Conservation (phyloP, 257 asterid species). For the Scutellaria baicalensis region DNA sequence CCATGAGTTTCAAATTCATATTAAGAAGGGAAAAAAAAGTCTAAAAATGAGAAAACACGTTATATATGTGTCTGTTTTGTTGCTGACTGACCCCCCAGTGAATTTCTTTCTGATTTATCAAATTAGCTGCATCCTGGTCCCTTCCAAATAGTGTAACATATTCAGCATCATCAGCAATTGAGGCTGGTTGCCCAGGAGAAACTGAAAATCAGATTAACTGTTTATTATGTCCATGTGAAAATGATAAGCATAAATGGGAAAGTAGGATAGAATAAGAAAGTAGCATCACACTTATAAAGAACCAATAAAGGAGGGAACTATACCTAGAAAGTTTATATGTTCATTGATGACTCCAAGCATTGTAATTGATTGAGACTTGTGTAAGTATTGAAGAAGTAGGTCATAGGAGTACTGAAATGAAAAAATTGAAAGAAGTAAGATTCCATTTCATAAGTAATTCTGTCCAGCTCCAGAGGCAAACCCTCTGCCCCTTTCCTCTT, state of each 20-base stretch:
- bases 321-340: conserved; percentile 93
- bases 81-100: conserved; percentile 89
- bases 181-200: conserved; percentile 89
- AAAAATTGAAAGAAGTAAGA: conserved; percentile 12
- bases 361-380: conserved; percentile 74
- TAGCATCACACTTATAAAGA: not conserved
- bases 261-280: not conserved
- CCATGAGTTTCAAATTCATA: not conserved
- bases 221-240: not conserved
- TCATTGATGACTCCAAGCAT: conserved; percentile 95
- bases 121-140: conserved; percentile 78
- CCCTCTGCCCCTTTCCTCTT: not conserved
- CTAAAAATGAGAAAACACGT: not conserved
- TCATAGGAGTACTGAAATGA: conserved; percentile 74
- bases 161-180: conserved; percentile 86
- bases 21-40: not conserved
- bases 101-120: conserved; percentile 86
- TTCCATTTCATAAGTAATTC: not conserved
- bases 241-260: not conserved
- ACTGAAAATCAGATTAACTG: conserved; percentile 42
- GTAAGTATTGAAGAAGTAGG: conserved; percentile 84
- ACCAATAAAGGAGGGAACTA: conserved; percentile 2
- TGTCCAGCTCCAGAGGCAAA: not conserved
- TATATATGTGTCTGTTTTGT: not conserved
- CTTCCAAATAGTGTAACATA: conserved; percentile 74